Evolutionary conservation across 768 basidiomycete species (phyloP).

Genomic region (Suillus paluster): DNA sequence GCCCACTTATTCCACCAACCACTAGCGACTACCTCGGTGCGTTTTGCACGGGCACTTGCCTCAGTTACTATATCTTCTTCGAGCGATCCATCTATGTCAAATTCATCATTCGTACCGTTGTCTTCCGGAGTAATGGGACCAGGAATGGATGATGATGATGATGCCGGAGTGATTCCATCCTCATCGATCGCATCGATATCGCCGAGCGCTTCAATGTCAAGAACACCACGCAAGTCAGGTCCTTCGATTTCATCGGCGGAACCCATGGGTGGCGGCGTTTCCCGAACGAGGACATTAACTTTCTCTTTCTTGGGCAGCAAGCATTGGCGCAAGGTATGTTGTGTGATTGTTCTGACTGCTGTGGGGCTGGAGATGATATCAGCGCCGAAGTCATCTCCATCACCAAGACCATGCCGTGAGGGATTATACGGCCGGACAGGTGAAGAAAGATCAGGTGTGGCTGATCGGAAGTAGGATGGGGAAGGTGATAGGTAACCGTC

Average conservation of each 20-base stretch:
- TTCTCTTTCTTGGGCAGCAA: conserved; percentile 9
- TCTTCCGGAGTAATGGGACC: conserved; percentile 40
- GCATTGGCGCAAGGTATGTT: conserved; percentile 11
- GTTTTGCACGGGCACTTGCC: conserved; percentile 30
- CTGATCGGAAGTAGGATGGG: conserved; percentile 49
- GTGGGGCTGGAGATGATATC: conserved; percentile 46
- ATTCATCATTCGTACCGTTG: conserved; percentile 14
- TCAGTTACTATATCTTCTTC: conserved; percentile 31
- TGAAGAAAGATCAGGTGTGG: conserved; percentile 69
- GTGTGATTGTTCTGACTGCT: conserved; percentile 24
- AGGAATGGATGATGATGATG: conserved; percentile 38
- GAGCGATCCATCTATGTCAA: conserved; percentile 21
- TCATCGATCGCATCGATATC: conserved; percentile 46
- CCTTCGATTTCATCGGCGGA: conserved; percentile 26
- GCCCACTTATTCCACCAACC: conserved; percentile 62
- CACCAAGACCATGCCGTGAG: conserved; percentile 15
- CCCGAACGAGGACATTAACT: conserved; percentile 30
- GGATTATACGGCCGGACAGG: conserved; percentile 44
- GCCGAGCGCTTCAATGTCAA: conserved; percentile 47
- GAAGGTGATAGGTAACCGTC: conserved; percentile 84
- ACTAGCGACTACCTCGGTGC: conserved; percentile 43
- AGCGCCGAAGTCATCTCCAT: conserved; percentile 50
- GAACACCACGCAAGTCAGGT: conserved; percentile 50
- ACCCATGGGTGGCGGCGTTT: conserved; percentile 29
- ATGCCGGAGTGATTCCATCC: conserved; percentile 29